phyloP scores from a whole-genome alignment of 2,329 filamentous ascomycete genomes.

The Beauveria sp. region DNA sequence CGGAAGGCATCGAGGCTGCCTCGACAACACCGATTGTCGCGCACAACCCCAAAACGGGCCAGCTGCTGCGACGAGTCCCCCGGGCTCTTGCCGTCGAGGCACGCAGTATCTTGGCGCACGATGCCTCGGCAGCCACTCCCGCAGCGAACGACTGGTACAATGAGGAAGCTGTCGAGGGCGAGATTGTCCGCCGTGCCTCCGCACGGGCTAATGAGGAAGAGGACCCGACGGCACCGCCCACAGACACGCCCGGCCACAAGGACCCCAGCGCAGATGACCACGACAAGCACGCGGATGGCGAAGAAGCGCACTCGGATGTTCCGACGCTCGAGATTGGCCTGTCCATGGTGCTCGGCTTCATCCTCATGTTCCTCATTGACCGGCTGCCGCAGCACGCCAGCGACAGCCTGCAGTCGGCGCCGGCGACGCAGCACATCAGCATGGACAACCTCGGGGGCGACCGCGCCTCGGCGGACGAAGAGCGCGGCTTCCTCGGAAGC shows the following conservation, averaged over 20 bases:
- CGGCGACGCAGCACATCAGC: conserved; percentile 76
- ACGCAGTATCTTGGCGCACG: conserved; percentile 16
- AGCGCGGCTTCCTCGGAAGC: conserved; percentile 48
- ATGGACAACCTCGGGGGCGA: conserved; percentile 67
- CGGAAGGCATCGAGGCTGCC: conserved; percentile 88
- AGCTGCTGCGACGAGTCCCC: conserved; percentile 25
- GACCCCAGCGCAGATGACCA: conserved; percentile 16
- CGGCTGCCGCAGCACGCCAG: conserved; percentile 68
- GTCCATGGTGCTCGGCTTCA: conserved; percentile 79
- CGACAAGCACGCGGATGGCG: conserved; percentile 27
- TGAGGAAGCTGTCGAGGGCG: background rate
- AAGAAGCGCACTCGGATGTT: conserved; percentile 32
- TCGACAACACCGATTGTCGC: conserved; percentile 47
- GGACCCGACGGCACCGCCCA: conserved; percentile 9
- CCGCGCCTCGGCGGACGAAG: conserved; percentile 43
- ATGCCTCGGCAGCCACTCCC: background rate
- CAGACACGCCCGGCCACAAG: conserved; percentile 18
- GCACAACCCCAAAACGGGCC: conserved; percentile 30
- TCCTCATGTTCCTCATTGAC: conserved; percentile 96
- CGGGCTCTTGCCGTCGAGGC: conserved; percentile 21
- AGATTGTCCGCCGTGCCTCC: conserved; percentile 2
- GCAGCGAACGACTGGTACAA: background rate
- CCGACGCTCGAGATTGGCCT: conserved; percentile 77
- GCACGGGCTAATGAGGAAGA: conserved; percentile 14
- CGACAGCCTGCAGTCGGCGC: conserved; percentile 54